Percentiles rank a stretch among this genome's conserved stretches.
Evolutionary conservation across 2,329 filamentous ascomycete species (phyloP).

Genomic region (Botryotinia calthae): DNA sequence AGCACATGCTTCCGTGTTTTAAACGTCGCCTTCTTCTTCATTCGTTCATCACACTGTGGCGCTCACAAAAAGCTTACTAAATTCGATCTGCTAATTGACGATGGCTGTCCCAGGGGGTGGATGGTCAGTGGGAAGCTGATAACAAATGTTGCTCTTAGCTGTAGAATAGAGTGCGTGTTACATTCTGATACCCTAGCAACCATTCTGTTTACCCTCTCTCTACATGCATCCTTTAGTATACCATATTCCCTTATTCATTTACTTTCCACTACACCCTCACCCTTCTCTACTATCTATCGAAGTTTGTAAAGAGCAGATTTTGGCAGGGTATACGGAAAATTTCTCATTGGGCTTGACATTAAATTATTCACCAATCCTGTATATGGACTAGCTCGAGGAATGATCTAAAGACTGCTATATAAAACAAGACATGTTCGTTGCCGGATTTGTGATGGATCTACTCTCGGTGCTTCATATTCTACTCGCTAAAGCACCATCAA

Average conservation of each 20-base stretch:
- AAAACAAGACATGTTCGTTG: background rate
- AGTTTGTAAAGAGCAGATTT: background rate
- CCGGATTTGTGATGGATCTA: background rate
- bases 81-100: background rate
- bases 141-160: too few species aligned
- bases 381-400: background rate
- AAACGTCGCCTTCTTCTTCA: rapidly evolving
- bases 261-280: background rate
- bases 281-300: background rate
- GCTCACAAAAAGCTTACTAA: background rate
- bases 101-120: background rate
- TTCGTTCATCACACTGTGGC: too few species aligned
- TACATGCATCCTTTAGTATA: background rate
- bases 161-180: too few species aligned
- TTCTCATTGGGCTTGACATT: background rate
- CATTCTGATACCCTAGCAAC: too few species aligned
- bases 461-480: background rate
- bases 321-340: background rate
- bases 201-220: background rate
- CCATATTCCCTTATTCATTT: background rate
- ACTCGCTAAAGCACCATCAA: background rate
- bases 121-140: too few species aligned
- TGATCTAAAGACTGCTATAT: background rate
- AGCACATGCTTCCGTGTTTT: background rate
- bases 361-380: background rate